Conservation (phyloP, 2,329 filamentous ascomycete species). For the Metarhizium anisopliae region DNA sequence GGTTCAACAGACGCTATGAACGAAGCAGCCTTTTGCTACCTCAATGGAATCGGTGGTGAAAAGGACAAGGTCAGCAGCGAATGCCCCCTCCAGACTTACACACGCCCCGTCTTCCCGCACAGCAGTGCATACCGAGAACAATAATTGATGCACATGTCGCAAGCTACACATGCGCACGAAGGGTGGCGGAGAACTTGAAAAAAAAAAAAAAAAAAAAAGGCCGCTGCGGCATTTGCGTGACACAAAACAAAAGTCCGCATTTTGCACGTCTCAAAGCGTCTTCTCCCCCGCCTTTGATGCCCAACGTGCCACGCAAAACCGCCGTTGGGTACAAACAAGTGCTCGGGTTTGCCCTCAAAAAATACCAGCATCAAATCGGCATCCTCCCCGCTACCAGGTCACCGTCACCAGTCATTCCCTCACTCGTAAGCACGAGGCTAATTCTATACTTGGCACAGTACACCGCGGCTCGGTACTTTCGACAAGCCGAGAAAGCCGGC, state of each 20-base stretch:
- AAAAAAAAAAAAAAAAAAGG: neutral
- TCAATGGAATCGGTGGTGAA: conserved; percentile 92
- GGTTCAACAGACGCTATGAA: conserved; percentile 76
- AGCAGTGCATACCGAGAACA: conserved; percentile 9
- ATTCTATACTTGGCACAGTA: conserved; percentile 43
- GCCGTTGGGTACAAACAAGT: too few species aligned
- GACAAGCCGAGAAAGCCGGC: conserved; percentile 79
- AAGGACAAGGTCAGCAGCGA: conserved; percentile 83
- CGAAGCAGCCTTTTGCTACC: conserved; percentile 89
- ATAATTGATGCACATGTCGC: neutral
- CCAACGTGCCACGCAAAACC: too few species aligned
- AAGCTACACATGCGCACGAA: neutral
- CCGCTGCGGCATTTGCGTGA: too few species aligned
- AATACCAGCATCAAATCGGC: neutral
- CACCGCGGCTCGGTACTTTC: conserved; percentile 80
- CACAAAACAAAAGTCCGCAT: too few species aligned
- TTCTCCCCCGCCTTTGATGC: too few species aligned
- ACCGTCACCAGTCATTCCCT: neutral
- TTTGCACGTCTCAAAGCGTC: too few species aligned
- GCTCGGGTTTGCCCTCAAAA: neutral
- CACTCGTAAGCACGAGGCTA: conserved; percentile 31
- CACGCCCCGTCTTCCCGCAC: neutral
- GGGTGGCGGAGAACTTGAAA: too few species aligned
- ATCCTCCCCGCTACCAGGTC: neutral
- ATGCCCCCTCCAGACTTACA: neutral